Percentiles rank a stretch among this genome's conserved stretches.
These are phyloP conservation scores for Trypanosoma theileri DNA, from an alignment of 208 protist genomes.

Conservation along the genomic window DNA sequence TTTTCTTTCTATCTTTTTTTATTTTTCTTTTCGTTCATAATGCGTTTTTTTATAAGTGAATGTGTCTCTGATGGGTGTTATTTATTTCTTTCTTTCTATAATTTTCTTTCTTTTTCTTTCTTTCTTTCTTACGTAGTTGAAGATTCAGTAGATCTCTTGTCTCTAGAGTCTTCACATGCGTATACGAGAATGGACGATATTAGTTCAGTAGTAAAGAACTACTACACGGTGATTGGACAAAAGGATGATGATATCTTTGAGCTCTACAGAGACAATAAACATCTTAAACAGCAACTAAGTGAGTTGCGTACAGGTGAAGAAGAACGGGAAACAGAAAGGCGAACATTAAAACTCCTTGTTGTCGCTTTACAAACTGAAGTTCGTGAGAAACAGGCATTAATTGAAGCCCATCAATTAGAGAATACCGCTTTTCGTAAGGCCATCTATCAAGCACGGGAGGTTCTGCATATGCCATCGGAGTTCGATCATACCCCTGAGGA, in stretches of 20 bases:
- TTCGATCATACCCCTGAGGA: slow-evolving; percentile 38
- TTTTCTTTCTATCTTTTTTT: slow-evolving; percentile 4
- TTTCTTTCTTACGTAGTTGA: neutral
- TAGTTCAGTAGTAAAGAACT: slow-evolving; percentile 58
- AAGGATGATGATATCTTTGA: slow-evolving; percentile 82
- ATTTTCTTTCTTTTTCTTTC: neutral
- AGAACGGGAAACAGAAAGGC: slow-evolving; percentile 48
- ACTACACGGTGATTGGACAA: slow-evolving; percentile 61
- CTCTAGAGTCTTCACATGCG: neutral
- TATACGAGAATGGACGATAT: slow-evolving; percentile 39
- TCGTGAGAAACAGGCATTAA: slow-evolving; percentile 48
- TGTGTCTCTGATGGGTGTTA: too few species aligned
- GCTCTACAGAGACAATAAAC: slow-evolving; percentile 72
- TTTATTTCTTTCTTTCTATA: neutral
- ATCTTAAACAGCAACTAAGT: slow-evolving; percentile 57
- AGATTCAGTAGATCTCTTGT: neutral
- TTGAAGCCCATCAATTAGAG: slow-evolving; percentile 51
- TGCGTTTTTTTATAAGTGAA: neutral
- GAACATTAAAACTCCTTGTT: slow-evolving; percentile 40
- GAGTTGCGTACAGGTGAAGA: slow-evolving; percentile 37
- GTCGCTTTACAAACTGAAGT: slow-evolving; percentile 48
- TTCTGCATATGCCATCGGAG: slow-evolving; percentile 52
- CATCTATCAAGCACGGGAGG: slow-evolving; percentile 33
- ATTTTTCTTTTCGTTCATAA: neutral
- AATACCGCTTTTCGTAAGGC: slow-evolving; percentile 31